Evolutionary conservation across 2,329 filamentous ascomycete genomes (phyloP), one percentile per base, ranked within the genome.

Genomic region (Stagonosporopsis vannaccii): DNA sequence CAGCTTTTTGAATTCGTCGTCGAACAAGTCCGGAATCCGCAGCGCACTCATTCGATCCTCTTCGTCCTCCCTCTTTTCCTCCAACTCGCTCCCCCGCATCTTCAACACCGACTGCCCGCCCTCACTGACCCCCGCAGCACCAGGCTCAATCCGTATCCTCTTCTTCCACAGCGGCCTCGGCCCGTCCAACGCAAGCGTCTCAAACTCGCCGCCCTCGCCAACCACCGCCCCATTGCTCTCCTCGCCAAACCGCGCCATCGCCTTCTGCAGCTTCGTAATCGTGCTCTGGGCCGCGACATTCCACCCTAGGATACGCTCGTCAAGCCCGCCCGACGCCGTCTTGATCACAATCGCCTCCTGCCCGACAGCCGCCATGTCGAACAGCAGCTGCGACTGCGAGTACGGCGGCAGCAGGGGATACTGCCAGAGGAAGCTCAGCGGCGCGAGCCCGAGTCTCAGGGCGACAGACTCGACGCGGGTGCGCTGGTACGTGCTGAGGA

Each of bases 131-230:
- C 90, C 80, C 44, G 77, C 81, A 1, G 79, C 53, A 73, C 81
- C 79, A 56, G 87, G 76, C 47, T 77, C 82, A 4, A 97, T 79
- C 37, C 81, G 79, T 59, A 98, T 89, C 47, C 82, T 84, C 62
- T 82, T 84, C 77, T 85, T 89, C 83, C 95, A 97, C 57, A 97
- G 74, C 45, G 79, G 78, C 0, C 70, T 67, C 8, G 94, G 94
- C 11, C 94, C 95, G 75, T 92, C 87, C 32, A 98, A 71, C 40
- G 95, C 92, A 48, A 98, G 79, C 26, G 92, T 98, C 82, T 98
- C 95, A 75, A 96, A 98, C 79, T 98, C 95, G 3, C 95, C 95
- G 6, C 95, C 95, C 74, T 98, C 95, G 1, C 95, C 95, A 17
- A 98, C 78, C 9, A 93, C 86, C 8, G 90, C 90, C 0, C 90